phyloP scores from a whole-genome alignment of 495 filamentous ascomycete genomes.

The Pyrenula aspistea region DNA sequence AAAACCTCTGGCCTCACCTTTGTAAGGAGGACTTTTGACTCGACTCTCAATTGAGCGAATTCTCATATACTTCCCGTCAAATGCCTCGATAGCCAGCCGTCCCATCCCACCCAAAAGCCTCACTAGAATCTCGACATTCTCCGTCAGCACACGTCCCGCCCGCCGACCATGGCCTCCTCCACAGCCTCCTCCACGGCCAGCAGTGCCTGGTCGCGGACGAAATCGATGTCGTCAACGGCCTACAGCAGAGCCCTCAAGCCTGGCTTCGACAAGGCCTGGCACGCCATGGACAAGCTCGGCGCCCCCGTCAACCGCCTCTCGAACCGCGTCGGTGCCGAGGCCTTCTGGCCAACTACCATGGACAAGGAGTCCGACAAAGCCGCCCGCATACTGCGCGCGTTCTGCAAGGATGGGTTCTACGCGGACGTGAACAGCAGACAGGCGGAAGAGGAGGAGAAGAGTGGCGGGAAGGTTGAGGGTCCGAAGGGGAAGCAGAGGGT shows the following conservation, averaged over 20 bases:
- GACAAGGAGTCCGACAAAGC: slow-evolving; percentile 78
- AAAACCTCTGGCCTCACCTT: too few species aligned
- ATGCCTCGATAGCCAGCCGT: too few species aligned
- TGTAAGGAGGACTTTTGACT: too few species aligned
- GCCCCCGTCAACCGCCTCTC: slow-evolving; percentile 63
- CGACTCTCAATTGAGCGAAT: neutral
- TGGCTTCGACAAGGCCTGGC: slow-evolving; percentile 43
- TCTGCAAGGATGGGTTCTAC: slow-evolving; percentile 66
- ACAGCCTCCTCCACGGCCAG: too few species aligned
- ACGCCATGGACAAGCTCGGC: slow-evolving; percentile 40
- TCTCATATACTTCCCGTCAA: too few species aligned
- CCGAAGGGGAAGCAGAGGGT: slow-evolving; percentile 57
- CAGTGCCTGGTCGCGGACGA: slow-evolving; percentile 33
- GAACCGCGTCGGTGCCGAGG: slow-evolving; percentile 63
- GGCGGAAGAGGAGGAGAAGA: slow-evolving; percentile 18
- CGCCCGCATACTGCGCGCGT: slow-evolving; percentile 65
- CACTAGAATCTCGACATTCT: too few species aligned
- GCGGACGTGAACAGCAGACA: slow-evolving; percentile 13
- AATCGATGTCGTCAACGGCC: slow-evolving; percentile 7
- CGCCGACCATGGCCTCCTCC: neutral
- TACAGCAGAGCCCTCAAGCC: slow-evolving; percentile 26
- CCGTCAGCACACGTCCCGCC: too few species aligned
- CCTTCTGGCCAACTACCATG: slow-evolving; percentile 70
- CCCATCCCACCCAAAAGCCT: too few species aligned
- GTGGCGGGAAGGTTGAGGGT: slow-evolving; percentile 30